Evolutionary conservation across 192 early-diverging fungal species (phyloP), one percentile per base, ranked within the genome.

Genomic region (Tieghemiomyces parasiticus): DNA sequence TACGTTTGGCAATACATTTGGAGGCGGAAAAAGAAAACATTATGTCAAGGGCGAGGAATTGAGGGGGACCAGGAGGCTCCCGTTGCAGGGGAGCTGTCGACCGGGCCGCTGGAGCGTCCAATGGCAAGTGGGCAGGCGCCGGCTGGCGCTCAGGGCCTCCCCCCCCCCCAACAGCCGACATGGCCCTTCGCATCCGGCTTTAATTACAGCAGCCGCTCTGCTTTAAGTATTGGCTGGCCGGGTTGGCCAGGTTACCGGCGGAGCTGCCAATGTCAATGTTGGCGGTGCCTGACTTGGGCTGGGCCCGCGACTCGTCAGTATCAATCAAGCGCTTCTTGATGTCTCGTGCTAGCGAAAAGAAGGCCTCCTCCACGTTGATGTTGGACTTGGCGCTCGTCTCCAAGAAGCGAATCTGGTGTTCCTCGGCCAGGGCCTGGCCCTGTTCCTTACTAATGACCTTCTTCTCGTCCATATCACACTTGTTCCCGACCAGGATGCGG

Each of bases 371-470:
- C 26, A 89, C 85, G 67, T 89, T 87, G 74, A 90, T 93, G 75
- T 97, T 97, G 53, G 93, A 90, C 71, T 99, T 99, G 58, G 96
- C 96, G 66, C 91, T 93, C 35, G 94, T 96, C 71, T 97, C 94
- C 67, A 95, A 68, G 67, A 99, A 99, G 69, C 89, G 86, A 67
- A 99, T 90, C 49, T 83, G 83, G 60, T 92, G 88, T 71, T 97
- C 92, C 64, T 91, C 84, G 22, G 96, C 94, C 29, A 97, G 75
- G n/a, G 78, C 79, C 74, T 94, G 88, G 16, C 96, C 96, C 71
- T 92, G 92, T 63, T 94, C 94, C 73, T 88, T 95, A 66, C 83
- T 76, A 53, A 99, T 89, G 6, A 90, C 88, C 77, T 89, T 88
- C 73, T 91, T 90, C 60, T 93, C 96, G 45, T 86, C 80, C 81